A percentile compares a stretch with the other conserved stretches of the same genome.
These are phyloP conservation scores for Phylloporus sp. DNA, from an alignment of 768 basidiomycete species.

Conservation along the genomic window DNA sequence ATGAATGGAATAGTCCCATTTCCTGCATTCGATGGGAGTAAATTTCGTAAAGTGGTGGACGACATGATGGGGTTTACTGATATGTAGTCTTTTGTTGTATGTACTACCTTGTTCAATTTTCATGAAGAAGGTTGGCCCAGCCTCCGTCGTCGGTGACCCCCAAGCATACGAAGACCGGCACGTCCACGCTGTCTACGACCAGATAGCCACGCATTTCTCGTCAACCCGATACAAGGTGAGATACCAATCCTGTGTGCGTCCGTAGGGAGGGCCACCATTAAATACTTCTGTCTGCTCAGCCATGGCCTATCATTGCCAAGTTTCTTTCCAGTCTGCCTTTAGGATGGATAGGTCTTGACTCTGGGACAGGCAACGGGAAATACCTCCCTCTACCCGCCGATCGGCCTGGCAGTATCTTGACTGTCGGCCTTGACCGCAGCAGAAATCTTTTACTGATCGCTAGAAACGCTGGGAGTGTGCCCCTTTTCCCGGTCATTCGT, in stretches of 20 bases:
- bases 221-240: constrained; percentile 83
- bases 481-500: constrained; percentile 31
- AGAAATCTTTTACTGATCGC: constrained; percentile 76
- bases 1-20: constrained; percentile 48
- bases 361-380: constrained; percentile 97
- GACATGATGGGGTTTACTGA: constrained; percentile 69
- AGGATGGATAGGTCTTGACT: constrained; percentile 87
- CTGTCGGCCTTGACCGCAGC: constrained; percentile 84
- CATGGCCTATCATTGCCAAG: constrained; percentile 81
- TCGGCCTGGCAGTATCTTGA: constrained; percentile 58
- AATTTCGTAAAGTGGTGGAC: constrained; percentile 66
- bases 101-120: neutral
- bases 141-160: constrained; percentile 46
- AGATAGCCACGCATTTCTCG: constrained; percentile 84
- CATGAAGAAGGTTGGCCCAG: constrained; percentile 35
- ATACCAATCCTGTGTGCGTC: neutral
- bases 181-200: constrained; percentile 81
- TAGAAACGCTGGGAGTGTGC: constrained; percentile 48
- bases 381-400: constrained; percentile 78
- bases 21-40: constrained; percentile 63
- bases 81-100: constrained; percentile 23
- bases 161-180: constrained; percentile 65
- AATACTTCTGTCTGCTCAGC: constrained; percentile 44
- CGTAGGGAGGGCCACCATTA: neutral
- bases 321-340: constrained; percentile 71